Evolutionary conservation across 73 alveolate species (phyloP).

Genomic region (Breviolum minutum): DNA sequence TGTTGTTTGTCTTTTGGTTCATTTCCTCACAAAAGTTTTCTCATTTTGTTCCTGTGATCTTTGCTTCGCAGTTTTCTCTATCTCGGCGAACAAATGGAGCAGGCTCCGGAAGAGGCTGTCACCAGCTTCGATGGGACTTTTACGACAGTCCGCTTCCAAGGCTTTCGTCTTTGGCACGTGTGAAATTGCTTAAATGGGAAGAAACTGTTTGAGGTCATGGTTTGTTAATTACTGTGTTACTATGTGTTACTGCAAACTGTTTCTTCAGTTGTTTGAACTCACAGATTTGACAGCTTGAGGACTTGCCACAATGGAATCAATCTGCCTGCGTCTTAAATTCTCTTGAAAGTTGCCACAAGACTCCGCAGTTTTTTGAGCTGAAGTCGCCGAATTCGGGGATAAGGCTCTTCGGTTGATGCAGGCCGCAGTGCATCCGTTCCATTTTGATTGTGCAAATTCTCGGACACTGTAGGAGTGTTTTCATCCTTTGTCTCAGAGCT

Average conservation of each 20-base stretch:
- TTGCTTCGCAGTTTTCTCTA: too few species aligned
- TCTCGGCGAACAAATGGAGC: neutral
- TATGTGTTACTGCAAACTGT: too few species aligned
- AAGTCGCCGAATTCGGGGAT: neutral
- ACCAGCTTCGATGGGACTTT: slow-evolving; percentile 57
- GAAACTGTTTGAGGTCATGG: neutral
- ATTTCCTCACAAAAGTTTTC: neutral
- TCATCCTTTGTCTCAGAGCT: too few species aligned
- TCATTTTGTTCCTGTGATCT: too few species aligned
- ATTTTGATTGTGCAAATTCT: neutral
- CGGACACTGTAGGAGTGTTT: neutral
- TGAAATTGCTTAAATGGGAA: neutral
- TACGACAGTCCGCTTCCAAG: slow-evolving; percentile 8
- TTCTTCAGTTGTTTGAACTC: too few species aligned
- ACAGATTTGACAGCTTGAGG: neutral
- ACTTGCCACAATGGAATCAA: slow-evolving; percentile 52
- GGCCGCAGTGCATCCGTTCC: neutral
- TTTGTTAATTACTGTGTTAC: too few species aligned
- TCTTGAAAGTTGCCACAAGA: neutral
- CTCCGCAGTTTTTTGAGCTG: neutral
- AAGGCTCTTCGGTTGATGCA: slow-evolving; percentile 46
- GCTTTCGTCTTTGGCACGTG: too few species aligned
- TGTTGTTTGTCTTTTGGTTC: neutral
- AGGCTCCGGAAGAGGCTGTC: slow-evolving; percentile 6
- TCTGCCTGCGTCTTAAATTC: neutral